Evolutionary conservation across 2,329 filamentous ascomycete genomes (phyloP).

Genomic region (Colletotrichum sp.): DNA sequence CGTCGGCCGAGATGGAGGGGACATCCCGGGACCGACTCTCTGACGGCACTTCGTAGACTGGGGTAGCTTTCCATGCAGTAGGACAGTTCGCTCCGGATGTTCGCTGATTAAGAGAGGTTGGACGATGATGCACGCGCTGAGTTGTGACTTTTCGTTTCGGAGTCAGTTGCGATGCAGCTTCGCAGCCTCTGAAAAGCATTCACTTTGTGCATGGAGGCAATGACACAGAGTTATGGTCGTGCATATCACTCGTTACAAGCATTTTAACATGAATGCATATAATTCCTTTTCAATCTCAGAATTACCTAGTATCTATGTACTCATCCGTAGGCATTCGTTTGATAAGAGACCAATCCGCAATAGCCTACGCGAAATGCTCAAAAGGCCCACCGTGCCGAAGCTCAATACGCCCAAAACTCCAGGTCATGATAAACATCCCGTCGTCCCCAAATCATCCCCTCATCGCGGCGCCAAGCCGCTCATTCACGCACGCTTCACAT

Average conservation of each 20-base stretch:
- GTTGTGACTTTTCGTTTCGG: background rate
- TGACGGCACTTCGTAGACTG: background rate
- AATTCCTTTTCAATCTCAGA: background rate
- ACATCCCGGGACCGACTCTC: background rate
- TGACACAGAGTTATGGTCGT: background rate
- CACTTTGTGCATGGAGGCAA: background rate
- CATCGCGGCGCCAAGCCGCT: background rate
- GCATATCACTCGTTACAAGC: background rate
- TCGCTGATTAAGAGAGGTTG: background rate
- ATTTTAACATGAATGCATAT: background rate
- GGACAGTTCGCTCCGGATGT: background rate
- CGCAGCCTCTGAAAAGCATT: background rate
- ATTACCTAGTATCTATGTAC: constrained; percentile 11
- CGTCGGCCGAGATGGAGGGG: background rate
- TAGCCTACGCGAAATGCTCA: constrained; percentile 3
- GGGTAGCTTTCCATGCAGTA: background rate
- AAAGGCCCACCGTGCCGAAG: background rate
- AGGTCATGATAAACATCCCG: constrained; percentile 3
- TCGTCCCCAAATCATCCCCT: background rate
- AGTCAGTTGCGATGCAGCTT: background rate
- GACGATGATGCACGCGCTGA: background rate
- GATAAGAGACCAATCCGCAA: background rate
- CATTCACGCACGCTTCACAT: background rate
- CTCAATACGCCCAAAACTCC: constrained; percentile 2
- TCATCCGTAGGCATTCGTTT: background rate